Evolutionary conservation across 108 stramenopile genomes (phyloP), one percentile per base, ranked within the genome.

Genomic region (Skeletonema grethae): DNA sequence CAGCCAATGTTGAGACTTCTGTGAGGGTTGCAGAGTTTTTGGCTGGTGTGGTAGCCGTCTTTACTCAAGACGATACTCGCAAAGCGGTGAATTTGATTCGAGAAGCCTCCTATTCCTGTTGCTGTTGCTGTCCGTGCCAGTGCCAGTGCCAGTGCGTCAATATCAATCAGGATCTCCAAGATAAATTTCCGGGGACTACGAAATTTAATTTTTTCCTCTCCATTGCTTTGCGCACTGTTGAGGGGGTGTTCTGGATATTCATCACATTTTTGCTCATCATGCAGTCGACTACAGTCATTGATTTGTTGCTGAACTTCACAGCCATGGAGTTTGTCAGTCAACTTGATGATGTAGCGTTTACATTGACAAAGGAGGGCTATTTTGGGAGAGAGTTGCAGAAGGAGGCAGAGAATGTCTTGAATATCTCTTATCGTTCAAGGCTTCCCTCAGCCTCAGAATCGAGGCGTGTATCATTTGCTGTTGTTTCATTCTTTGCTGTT

Each of bases 271-370:
- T 76, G 15, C 61, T 76, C 0, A 65, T 76, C 34, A 28, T 76
- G 6, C 48, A 63, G 55, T 63, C 69, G 15, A 20, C 38, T 13
- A 31, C 8, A 3, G 55, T 50, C 1, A 11, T 70, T 16, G 75
- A 76, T 15, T 53, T 76, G 16, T 29, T 76, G 6, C 25, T 76
- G 31, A 76, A 76, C 50, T 76, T 76, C 18, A 58, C 69, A 35
- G 75, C 75, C 16, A 56, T 76, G 38, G 70, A 76, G 38, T 76
- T 76, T 64, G 70, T 72, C 13, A 34, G 28, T 13, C 5, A 16
- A 28, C 69, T 76, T 25, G 75, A 76, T n/a, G 38, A 76, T 34
- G 70, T 63, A 8, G 70, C 38, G 6, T 76, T 76, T 62, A 0
- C 15, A 24, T 53, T 76, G 36, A 20, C 62, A 29, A 22, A 15